Evolutionary conservation across 2,329 filamentous ascomycete species (phyloP).

Genomic region (Clarireedia monteithiana): DNA sequence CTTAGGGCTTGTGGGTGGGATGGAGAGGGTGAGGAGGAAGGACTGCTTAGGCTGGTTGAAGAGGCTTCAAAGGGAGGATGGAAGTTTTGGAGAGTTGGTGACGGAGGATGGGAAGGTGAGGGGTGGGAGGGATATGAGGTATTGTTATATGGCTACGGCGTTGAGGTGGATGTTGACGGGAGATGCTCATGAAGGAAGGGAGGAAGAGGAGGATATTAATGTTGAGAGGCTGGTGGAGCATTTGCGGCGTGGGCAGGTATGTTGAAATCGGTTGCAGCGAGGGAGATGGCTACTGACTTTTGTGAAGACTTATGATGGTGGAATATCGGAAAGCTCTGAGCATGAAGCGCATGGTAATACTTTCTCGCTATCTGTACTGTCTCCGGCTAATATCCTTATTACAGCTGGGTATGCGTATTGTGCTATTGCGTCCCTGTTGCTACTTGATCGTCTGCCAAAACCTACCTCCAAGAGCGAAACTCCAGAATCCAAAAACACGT

Average conservation of each 20-base stretch:
- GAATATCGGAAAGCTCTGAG: constrained; percentile 27
- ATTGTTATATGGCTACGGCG: constrained; percentile 76
- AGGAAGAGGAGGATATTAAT: constrained; percentile 61
- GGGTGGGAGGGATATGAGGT: constrained; percentile 78
- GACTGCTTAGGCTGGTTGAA: constrained; percentile 68
- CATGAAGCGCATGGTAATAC: constrained; percentile 29
- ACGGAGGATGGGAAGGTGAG: constrained; percentile 50
- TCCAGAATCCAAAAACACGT: constrained; percentile 19
- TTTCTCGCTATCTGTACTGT: not conserved
- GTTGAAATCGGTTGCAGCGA: constrained; percentile 9
- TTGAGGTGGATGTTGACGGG: constrained; percentile 78
- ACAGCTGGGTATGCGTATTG: constrained; percentile 87
- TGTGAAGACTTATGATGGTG: constrained; percentile 28
- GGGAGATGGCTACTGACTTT: constrained; percentile 10
- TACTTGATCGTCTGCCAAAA: constrained; percentile 42
- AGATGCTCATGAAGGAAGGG: constrained; percentile 39
- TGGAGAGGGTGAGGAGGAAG: constrained; percentile 57
- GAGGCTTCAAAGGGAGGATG: constrained; percentile 70
- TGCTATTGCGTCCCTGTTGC: constrained; percentile 66
- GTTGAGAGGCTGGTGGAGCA: constrained; percentile 62
- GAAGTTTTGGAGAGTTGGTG: constrained; percentile 83
- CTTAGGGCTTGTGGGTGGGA: constrained; percentile 52
- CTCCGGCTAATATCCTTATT: not conserved
- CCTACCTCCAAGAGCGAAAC: constrained; percentile 1
- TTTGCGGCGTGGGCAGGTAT: constrained; percentile 57